phyloP scores from a whole-genome alignment of 2,329 filamentous ascomycete species.

The Dichotomopilus funicola region DNA sequence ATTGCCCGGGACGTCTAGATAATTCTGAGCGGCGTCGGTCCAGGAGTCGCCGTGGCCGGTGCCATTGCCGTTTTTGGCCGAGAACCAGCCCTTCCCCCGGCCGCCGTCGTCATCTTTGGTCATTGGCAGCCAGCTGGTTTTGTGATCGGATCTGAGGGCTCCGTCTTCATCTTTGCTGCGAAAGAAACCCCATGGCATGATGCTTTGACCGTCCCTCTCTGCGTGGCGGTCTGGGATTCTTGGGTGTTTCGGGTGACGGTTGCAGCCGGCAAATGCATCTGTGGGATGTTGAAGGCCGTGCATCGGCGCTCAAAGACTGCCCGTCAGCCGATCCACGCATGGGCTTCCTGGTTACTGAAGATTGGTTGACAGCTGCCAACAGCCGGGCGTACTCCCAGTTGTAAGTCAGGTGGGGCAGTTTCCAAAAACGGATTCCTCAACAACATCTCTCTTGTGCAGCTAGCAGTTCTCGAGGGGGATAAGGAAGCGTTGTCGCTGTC shows the following conservation, averaged over 20 bases:
- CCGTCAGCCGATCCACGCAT: too few species aligned
- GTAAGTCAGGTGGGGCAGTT: too few species aligned
- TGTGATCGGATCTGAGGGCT: background rate
- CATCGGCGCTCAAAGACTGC: background rate
- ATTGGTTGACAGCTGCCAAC: too few species aligned
- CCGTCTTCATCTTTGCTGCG: conserved; percentile 13
- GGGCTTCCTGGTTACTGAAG: too few species aligned
- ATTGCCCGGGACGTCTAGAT: conserved; percentile 48
- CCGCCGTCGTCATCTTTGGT: background rate
- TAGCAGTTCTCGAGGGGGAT: too few species aligned
- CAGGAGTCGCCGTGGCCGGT: conserved; percentile 29
- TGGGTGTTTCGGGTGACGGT: background rate
- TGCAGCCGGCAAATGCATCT: background rate
- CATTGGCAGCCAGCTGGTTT: conserved; percentile 2
- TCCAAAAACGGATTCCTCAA: too few species aligned
- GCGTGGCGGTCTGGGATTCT: background rate
- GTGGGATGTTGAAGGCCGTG: background rate
- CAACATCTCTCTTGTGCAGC: too few species aligned
- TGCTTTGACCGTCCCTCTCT: conserved; percentile 2
- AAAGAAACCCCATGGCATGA: conserved; percentile 21
- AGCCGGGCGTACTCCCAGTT: too few species aligned
- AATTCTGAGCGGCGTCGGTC: conserved; percentile 44
- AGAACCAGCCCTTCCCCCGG: background rate
- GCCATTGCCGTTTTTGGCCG: conserved; percentile 14
- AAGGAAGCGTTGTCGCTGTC: too few species aligned